Conservation (phyloP, 495 filamentous ascomycete genomes). For the Xylaria venustula region DNA sequence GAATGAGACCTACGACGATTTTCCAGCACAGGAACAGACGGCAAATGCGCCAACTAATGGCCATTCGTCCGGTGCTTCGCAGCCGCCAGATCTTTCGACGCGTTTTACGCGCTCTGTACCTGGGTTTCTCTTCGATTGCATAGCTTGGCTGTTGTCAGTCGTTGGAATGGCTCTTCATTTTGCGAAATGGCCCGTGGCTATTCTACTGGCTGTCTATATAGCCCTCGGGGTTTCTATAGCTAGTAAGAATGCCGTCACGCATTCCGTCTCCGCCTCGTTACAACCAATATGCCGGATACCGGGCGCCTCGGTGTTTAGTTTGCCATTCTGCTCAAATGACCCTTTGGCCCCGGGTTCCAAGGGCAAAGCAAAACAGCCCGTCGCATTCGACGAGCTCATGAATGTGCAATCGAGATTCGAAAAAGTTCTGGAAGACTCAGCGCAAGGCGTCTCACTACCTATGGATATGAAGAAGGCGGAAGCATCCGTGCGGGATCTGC, state of each 20-base stretch:
- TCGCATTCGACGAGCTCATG: slow-evolving; percentile 68
- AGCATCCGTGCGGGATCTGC: slow-evolving; percentile 68
- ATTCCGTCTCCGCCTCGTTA: slow-evolving; percentile 48
- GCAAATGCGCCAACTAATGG: neutral
- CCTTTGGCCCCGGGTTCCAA: neutral
- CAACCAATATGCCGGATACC: slow-evolving; percentile 66
- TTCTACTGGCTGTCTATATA: slow-evolving; percentile 52
- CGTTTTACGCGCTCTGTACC: slow-evolving; percentile 25
- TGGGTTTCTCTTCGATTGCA: slow-evolving; percentile 27
- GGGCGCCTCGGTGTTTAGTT: slow-evolving; percentile 52
- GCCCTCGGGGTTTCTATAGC: slow-evolving; percentile 47
- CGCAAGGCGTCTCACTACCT: slow-evolving; percentile 58
- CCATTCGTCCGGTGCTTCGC: neutral
- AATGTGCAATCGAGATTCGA: slow-evolving; percentile 64
- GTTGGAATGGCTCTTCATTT: slow-evolving; percentile 48
- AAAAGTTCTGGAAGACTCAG: slow-evolving; percentile 59
- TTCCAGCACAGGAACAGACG: neutral
- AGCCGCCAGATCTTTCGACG: slow-evolving; percentile 14
- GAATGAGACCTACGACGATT: neutral
- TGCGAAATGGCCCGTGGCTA: slow-evolving; percentile 55
- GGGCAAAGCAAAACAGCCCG: slow-evolving; percentile 25
- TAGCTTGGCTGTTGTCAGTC: slow-evolving; percentile 49
- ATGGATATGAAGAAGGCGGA: slow-evolving; percentile 71
- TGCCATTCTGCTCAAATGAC: slow-evolving; percentile 57
- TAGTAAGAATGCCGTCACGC: slow-evolving; percentile 50